Base-by-base conservation (phyloP, 164 flowering plant species). In the Aristolochia californica region DNA sequence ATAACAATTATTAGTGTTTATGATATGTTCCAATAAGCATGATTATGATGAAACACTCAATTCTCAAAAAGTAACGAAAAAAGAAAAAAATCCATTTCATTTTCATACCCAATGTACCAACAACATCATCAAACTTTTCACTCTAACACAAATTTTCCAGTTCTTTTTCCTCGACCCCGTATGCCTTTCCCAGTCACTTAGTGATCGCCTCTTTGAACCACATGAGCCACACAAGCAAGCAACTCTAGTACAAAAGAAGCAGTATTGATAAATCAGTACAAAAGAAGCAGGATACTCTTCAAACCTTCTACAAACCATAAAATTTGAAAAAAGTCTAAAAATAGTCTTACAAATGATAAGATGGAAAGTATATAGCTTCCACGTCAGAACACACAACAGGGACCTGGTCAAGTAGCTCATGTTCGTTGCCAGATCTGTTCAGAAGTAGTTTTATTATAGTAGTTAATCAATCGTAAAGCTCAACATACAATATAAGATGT, bases 21-120 rank as follows among this genome's bases (percentile, higher is more conserved):
- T 2, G 40, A 34, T 1, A 34, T 34, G 11, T 12, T 7, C 10
- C 7, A 28, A 8, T 9, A 34, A 34, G 10, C 10, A 4, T 34
- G 10, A 34, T 34, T 34, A 34, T 34, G 40, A 34, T 2, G 7
- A 34, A 34, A 34, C 40, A 5, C 40, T 34, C 10, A 34, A 34
- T 12, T 3, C 40, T 34, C 40, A 3, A 34, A 4, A 34, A 34
- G 40, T 2, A 34, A 34, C 10, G 10, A 34, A 34, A 34, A 34
- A 7, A 34, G 40, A 34, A 4, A 34, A 34, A 34, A 5, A 34
- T 34, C 34, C 24, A 58, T 23, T 48, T 5, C 60, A 51, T 52
- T 59, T 60, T 87, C 97, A 56, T 56, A 94, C 99, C 99, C 99
- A 94, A 75, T 85, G 81, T 63, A 85, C 93, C 56, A 94, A 82